These are phyloP conservation scores for Hypholoma sublateritium DNA, from an alignment of 768 basidiomycete species.

Conservation along the genomic window DNA sequence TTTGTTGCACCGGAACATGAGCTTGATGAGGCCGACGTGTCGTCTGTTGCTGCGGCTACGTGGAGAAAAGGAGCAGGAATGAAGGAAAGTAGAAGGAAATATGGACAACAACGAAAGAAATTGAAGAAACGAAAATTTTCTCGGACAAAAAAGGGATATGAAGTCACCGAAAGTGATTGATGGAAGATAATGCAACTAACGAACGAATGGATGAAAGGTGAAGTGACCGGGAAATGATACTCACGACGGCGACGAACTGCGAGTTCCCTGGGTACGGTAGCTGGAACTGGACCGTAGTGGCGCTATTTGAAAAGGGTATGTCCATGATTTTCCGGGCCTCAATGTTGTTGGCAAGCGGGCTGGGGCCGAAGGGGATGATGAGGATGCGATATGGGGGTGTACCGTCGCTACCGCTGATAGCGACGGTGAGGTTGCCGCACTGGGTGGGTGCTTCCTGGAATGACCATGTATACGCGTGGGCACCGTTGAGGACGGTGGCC, in stretches of 20 bases:
- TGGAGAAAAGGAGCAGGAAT: background rate
- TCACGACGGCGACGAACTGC: constrained; percentile 75
- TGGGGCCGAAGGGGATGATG: constrained; percentile 65
- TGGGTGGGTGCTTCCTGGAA: constrained; percentile 54
- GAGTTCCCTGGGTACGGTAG: constrained; percentile 67
- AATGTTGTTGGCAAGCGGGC: constrained; percentile 56
- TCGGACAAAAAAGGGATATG: background rate
- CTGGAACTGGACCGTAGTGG: constrained; percentile 47
- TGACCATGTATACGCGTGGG: constrained; percentile 44
- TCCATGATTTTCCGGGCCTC: constrained; percentile 66
- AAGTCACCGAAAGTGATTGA: background rate
- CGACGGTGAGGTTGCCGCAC: constrained; percentile 62
- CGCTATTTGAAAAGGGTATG: constrained; percentile 45
- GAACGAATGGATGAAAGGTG: constrained; percentile 2
- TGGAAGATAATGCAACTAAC: background rate
- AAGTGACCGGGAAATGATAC: constrained; percentile 4
- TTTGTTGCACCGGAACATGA: background rate
- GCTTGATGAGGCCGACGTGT: too few species aligned
- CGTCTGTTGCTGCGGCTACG: background rate
- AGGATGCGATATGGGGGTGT: constrained; percentile 67
- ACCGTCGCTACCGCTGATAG: constrained; percentile 56
- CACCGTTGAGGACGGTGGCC: constrained; percentile 24
- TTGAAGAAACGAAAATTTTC: background rate
- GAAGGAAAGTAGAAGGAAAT: background rate
- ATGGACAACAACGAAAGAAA: background rate